Percentiles rank a stretch among this genome's conserved stretches.
These are phyloP conservation scores for Phanerodontia chrysosporium DNA, from an alignment of 768 basidiomycete species.

Conservation along the genomic window DNA sequence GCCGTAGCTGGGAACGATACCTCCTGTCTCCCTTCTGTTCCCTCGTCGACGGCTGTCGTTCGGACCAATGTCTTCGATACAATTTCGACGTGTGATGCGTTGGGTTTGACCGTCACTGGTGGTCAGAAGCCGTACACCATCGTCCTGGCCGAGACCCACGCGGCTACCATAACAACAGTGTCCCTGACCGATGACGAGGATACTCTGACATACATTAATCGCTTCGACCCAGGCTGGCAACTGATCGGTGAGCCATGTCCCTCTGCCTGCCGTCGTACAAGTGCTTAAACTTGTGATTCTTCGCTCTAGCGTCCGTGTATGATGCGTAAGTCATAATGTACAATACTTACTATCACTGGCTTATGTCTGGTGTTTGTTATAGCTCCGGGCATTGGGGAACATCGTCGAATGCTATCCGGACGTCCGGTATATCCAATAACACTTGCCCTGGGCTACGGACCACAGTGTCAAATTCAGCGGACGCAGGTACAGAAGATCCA, in stretches of 20 bases:
- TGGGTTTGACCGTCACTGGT: too few relatives aligned
- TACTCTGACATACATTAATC: constrained; percentile 39
- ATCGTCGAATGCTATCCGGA: constrained; percentile 17
- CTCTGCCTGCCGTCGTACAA: neutral
- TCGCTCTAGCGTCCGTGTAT: constrained; percentile 32
- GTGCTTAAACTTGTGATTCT: neutral
- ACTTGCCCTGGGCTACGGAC: constrained; percentile 31
- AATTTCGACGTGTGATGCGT: too few relatives aligned
- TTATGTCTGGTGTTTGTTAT: neutral
- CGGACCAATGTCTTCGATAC: too few relatives aligned
- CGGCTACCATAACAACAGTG: too few relatives aligned
- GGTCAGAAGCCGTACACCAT: too few relatives aligned
- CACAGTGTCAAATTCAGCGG: too few relatives aligned
- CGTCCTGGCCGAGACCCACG: too few relatives aligned
- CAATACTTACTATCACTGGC: neutral
- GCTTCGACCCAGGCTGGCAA: constrained; percentile 30
- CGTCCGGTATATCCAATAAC: constrained; percentile 27
- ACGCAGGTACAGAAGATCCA: too few relatives aligned
- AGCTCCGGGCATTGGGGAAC: constrained; percentile 37
- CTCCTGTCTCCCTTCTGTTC: too few relatives aligned
- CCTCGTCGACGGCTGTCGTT: too few relatives aligned
- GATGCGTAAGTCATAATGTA: constrained; percentile 7
- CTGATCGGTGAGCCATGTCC: constrained; percentile 36
- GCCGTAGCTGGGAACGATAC: too few relatives aligned
- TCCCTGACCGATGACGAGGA: constrained; percentile 34